Evolutionary conservation across 352 stramenopile species (phyloP).

Genomic region (Phytophthora citrophthora): DNA sequence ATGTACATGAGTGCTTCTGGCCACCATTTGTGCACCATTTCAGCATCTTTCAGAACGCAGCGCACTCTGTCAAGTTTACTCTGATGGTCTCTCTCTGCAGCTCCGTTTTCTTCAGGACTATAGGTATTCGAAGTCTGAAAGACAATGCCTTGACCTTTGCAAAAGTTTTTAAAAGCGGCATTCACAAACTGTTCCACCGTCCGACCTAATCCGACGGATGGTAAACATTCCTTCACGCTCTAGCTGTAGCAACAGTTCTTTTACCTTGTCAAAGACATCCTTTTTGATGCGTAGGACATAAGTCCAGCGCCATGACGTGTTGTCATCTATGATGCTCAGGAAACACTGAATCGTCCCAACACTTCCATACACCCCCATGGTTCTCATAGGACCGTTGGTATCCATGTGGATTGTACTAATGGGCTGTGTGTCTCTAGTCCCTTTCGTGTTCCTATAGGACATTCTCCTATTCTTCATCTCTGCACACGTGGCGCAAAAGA

Average conservation of each 20-base stretch:
- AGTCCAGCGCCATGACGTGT: constrained; percentile 16
- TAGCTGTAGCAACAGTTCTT: constrained; percentile 3
- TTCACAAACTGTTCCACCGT: constrained; percentile 32
- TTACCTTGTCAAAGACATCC: constrained; percentile 10
- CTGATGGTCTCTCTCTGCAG: constrained; percentile 15
- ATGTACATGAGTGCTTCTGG: constrained; percentile 24
- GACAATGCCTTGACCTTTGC: constrained; percentile 4
- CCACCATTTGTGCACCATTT: not conserved
- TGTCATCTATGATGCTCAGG: constrained; percentile 19
- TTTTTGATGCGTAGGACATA: constrained; percentile 12
- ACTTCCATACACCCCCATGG: constrained; percentile 5
- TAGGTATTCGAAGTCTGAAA: constrained; percentile 17
- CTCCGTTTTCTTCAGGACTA: constrained; percentile 20
- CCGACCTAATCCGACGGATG: constrained; percentile 9
- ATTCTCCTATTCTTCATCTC: constrained; percentile 19
- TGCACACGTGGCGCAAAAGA: constrained; percentile 19
- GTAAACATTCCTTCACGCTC: constrained; percentile 15
- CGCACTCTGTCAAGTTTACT: constrained; percentile 7
- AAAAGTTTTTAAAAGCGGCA: constrained; percentile 7
- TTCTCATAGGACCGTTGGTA: constrained; percentile 18
- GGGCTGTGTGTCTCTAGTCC: constrained; percentile 1
- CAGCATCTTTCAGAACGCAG: constrained; percentile 6
- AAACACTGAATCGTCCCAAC: constrained; percentile 12
- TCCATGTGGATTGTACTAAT: constrained; percentile 24
- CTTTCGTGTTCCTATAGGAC: constrained; percentile 16